Evolutionary conservation across 75 land plant species (phyloP).

Genomic region (Pinus albicaulis): DNA sequence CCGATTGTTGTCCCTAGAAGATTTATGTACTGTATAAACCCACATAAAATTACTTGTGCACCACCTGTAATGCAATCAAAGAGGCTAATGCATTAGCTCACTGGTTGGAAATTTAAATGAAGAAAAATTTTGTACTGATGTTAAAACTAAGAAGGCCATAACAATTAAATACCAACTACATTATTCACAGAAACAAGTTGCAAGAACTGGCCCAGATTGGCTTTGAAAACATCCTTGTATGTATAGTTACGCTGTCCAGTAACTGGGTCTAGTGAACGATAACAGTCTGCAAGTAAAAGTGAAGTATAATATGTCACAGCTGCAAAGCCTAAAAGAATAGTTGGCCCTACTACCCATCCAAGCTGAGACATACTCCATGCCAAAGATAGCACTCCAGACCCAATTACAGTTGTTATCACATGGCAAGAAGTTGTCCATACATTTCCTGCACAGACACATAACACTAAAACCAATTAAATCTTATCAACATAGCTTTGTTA

Average conservation of each 20-base stretch:
- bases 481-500: no score
- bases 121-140: background rate
- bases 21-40: conserved; percentile 60
- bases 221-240: conserved; percentile 62
- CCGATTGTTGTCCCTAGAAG: conserved; percentile 58
- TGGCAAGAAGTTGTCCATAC: conserved; percentile 73
- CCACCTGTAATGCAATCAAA: conserved; percentile 37
- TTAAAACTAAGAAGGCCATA: background rate
- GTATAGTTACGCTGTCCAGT: conserved; percentile 73
- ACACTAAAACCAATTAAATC: background rate
- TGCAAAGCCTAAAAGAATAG: conserved; percentile 52
- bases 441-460: conserved; percentile 41
- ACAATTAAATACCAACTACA: no score
- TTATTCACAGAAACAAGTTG: no score
- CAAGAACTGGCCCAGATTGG: conserved; percentile 51
- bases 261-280: conserved; percentile 60
- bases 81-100: background rate
- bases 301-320: conserved; percentile 67
- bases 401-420: conserved; percentile 89
- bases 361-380: conserved; percentile 86
- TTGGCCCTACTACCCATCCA: conserved; percentile 76
- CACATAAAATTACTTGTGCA: conserved; percentile 49
- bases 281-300: conserved; percentile 65
- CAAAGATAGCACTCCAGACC: conserved; percentile 84
- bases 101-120: background rate